Conservation (phyloP, 2,329 filamentous ascomycete genomes). For the Fusarium sp. region DNA sequence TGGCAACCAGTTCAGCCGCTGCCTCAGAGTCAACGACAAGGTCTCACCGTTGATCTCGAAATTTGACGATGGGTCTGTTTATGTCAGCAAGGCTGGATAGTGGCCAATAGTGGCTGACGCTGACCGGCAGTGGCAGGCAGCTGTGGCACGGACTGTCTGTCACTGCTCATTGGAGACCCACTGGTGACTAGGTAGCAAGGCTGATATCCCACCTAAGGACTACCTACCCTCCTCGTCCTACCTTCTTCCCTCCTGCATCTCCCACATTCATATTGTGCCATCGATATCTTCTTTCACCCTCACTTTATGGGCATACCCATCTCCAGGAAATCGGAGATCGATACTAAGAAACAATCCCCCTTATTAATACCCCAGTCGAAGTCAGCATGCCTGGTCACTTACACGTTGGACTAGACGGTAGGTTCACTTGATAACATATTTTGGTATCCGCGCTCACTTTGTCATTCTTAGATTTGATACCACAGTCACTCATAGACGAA, state of each 20-base stretch:
- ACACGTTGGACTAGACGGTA: constrained; percentile 47
- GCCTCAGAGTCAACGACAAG: constrained; percentile 37
- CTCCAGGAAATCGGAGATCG: not conserved
- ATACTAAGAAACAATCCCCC: not conserved
- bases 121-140: not conserved
- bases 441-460: constrained; percentile 1
- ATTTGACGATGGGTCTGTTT: constrained; percentile 49
- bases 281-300: constrained; percentile 10
- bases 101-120: not conserved
- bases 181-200: constrained; percentile 42
- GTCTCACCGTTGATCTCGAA: constrained; percentile 46
- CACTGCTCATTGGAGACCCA: constrained; percentile 25
- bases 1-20: constrained; percentile 39
- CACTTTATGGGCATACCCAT: not conserved
- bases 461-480: constrained; percentile 44
- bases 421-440: constrained; percentile 17
- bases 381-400: not conserved
- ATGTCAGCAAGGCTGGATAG: constrained; percentile 52
- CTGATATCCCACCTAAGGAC: constrained; percentile 40
- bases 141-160: constrained; percentile 34
- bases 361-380: constrained; percentile 33
- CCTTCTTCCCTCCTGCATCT: constrained; percentile 33
- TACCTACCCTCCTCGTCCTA: constrained; percentile 32
- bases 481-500: constrained; percentile 41
- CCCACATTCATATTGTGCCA: constrained; percentile 8